Base-by-base conservation (phyloP, 352 stramenopile genomes). In the Elongisporangium prolatum region DNA sequence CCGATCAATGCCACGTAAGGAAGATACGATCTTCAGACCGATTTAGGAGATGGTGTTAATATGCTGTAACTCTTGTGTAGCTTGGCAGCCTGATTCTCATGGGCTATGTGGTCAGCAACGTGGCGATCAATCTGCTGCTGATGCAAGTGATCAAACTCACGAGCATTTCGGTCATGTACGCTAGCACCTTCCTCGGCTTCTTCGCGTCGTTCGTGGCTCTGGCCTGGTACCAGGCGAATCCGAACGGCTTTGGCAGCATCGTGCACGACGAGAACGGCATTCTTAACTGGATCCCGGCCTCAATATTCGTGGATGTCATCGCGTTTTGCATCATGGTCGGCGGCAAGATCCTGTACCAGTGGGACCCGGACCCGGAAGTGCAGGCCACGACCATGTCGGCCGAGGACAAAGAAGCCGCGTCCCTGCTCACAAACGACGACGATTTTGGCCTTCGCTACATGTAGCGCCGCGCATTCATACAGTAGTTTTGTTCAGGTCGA, bases 331-430 rank as follows among this genome's bases (percentile, higher is more conserved):
- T 80, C 14, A 78, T 92, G 22, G 72, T 90, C 52, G 71, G 72
- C 6, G 82, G 82, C 21, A 90, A 90, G 54, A 61, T 86, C 13
- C 65, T 95, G 38, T 93, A 85, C 60, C 82, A 91, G 53, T 95
- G 84, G 86, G 80, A 95, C 48, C 62, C 77, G 3, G 80, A 91
- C 63, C 82, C 80, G 50, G 80, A 88, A 17, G 80, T 88, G 28
- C 78, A 93, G 65, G 84, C 84, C 21, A 93, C 82, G 21, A 95
- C 86, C 22, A 77, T 76, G 50, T 93, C 84, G 13, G 86, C 84
- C 10, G 86, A 91, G 48, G 86, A 95, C 56, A 95, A 95, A 62
- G 86, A 95, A 57, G 79, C 80, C 8, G 78, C 82, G 63, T 86
- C 84, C 14, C 64, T 95, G 20, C 75, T 94, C 21, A 75, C 74